These are phyloP conservation scores for Boletus subcaerulescens DNA, from an alignment of 768 basidiomycete genomes.

Conservation along the genomic window DNA sequence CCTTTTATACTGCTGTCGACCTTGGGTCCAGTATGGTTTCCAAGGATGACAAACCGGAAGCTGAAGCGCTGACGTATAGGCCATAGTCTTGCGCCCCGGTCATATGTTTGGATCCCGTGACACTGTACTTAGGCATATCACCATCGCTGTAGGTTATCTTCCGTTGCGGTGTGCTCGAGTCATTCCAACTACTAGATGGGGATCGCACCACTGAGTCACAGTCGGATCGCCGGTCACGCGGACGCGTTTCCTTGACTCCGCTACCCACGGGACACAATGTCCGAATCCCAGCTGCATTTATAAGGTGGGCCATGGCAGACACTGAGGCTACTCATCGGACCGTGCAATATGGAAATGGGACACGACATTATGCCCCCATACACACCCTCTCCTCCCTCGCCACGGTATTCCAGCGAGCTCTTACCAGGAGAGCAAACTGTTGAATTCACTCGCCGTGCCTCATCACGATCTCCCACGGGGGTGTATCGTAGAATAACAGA, in stretches of 20 bases:
- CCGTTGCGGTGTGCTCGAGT: neutral
- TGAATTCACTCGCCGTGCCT: slow-evolving; percentile 37
- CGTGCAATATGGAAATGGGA: slow-evolving; percentile 4
- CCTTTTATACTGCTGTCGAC: slow-evolving; percentile 83
- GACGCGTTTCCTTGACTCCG: no score
- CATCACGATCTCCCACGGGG: slow-evolving; percentile 8
- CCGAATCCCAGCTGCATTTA: no score
- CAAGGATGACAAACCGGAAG: slow-evolving; percentile 46
- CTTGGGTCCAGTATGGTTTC: slow-evolving; percentile 68
- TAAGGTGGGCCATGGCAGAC: neutral
- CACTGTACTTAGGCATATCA: neutral
- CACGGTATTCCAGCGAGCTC: slow-evolving; percentile 53
- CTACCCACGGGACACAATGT: no score
- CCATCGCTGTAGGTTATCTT: neutral
- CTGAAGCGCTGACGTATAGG: slow-evolving; percentile 17
- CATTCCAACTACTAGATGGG: neutral
- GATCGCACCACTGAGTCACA: neutral
- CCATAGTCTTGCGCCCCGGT: neutral
- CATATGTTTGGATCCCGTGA: neutral
- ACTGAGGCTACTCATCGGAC: neutral
- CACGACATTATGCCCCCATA: slow-evolving; percentile 44
- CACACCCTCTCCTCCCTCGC: slow-evolving; percentile 49
- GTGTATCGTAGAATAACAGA: slow-evolving; percentile 32
- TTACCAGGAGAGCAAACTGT: slow-evolving; percentile 49
- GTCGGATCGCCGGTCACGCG: no score